Evolutionary conservation across 495 filamentous ascomycete genomes (phyloP).

Genomic region (Cercophora sp.): DNA sequence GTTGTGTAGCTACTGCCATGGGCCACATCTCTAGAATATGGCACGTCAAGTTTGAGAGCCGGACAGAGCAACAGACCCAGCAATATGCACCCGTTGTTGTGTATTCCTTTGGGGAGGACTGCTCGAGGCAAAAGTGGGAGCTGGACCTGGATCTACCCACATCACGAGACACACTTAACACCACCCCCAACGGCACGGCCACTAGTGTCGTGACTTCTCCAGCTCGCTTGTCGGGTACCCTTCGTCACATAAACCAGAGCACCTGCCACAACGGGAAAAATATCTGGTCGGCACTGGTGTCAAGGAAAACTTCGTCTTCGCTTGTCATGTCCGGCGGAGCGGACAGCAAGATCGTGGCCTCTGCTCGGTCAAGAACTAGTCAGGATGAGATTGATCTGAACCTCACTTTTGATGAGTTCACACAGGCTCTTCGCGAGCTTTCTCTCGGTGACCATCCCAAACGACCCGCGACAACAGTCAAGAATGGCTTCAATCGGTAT

Average conservation of each 20-base stretch:
- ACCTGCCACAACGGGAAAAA: slow-evolving; percentile 79
- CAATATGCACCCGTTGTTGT: slow-evolving; percentile 35
- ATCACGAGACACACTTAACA: not conserved
- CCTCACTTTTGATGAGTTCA: slow-evolving; percentile 20
- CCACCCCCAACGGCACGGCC: no score
- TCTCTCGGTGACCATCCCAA: not conserved
- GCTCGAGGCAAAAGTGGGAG: slow-evolving; percentile 66
- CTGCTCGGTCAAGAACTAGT: slow-evolving; percentile 11
- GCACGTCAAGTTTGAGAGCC: slow-evolving; percentile 61
- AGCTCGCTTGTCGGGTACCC: no score
- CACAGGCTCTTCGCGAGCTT: not conserved
- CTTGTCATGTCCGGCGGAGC: slow-evolving; percentile 78
- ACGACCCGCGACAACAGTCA: slow-evolving; percentile 12
- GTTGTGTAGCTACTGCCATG: slow-evolving; percentile 63
- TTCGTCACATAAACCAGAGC: slow-evolving; percentile 51
- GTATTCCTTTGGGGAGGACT: slow-evolving; percentile 77
- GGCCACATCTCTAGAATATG: slow-evolving; percentile 89
- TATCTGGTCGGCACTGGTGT: slow-evolving; percentile 72
- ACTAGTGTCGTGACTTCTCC: no score
- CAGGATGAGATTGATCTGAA: slow-evolving; percentile 13
- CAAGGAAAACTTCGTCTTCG: slow-evolving; percentile 20
- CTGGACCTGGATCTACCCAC: slow-evolving; percentile 33
- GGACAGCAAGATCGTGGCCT: slow-evolving; percentile 60
- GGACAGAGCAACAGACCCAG: slow-evolving; percentile 6
- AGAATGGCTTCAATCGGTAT: slow-evolving; percentile 59